Evolutionary conservation across 148 eudicot genomes (phyloP), one percentile per base, ranked within the genome.

Genomic region (Fagopyrum esculentum): DNA sequence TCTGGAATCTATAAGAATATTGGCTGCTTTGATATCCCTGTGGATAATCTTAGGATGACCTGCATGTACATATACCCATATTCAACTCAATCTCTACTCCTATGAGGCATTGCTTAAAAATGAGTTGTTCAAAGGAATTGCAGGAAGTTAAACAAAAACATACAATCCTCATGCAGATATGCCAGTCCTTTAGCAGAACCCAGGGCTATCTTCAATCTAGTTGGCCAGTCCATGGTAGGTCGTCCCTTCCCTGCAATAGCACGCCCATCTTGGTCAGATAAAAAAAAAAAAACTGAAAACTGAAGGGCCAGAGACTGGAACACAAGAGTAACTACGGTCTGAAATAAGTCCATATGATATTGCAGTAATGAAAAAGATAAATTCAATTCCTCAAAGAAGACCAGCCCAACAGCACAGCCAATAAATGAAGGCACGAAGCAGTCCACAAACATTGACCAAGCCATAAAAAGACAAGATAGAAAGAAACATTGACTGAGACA

Each of bases 1-100:
- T 80, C 88, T 90, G 74, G 80, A 84, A 77, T 92, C 93, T 71
- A 96, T 35, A 57, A 96, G 93, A 77, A 96, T 96, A 84, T 96
- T 96, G 49, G 99, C 78, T n/a, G 92, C 88, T 85, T 96, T 96
- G 71, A 96, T 96, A 80, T 96, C 99, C 54, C 99, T 85, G 73
- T 96, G 99, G 75, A 96, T 90, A 72, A 96, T 96, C 82, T 96
- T 96, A 29, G 98, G 99, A 86, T 96, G 93, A 78, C 99, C 99
- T 96, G 83, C 78, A 80, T 48, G 61, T 22, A 76, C 19, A 78
- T 51, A 48, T 19, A 72, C 6, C 2, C 7, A 75, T 49, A 55
- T 66, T 79, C 76, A 75, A 51, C 71, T 75, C n/a, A 29, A 74
- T 45, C 26, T 66, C 71, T 66, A 43, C 6, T 66, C 10, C 17